Base-by-base conservation (phyloP, 768 basidiomycete species). In the Suillus occidentalis region DNA sequence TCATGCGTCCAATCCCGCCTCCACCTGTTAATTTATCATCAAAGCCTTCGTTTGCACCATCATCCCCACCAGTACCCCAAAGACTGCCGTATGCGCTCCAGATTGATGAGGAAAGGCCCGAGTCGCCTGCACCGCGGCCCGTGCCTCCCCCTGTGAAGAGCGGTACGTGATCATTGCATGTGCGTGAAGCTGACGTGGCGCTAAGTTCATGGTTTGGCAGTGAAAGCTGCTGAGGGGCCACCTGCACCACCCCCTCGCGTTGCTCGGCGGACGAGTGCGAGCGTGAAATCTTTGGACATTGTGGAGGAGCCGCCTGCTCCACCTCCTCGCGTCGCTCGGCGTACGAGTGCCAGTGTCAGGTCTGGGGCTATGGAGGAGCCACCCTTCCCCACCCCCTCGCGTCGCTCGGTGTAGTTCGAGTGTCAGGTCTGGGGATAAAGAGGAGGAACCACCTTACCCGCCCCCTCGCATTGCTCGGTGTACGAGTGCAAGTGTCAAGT, bases 11-110 rank as follows among this genome's bases (percentile, higher is more conserved):
- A 0, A 67, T 74, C 60, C 80, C 76, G 0, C 72, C 77, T 0
- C 76, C 79, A 22, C 79, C 79, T 0, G 72, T 72, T 28, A 72
- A 70, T 59, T 37, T 73, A 34, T 45, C 57, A n/a, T 70, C 76
- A 10, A 71, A 68, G 43, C 71, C 72, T 31, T 50, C 36, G 4
- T 60, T 65, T 0, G 55, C 68, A 7, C 68, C 72, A 3, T 47
- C 64, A 1, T 69, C 70, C 1, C 68, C 75, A 6, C 45, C 70
- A 1, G 64, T 74, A 8, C 69, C 73, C 0, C 61, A 60, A 10
- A 70, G 60, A 65, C 39, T 64, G 4, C 13, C 65, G 4, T 68
- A 68, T 12, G 50, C 62, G 1, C 42, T 72, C 22, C 70, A 66
- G 39, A 55, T 55, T 16, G 71, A 71, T 0, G 72, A 76, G 12